Evolutionary conservation across 73 alveolate genomes (phyloP).

Genomic region (Urostyla sp.): DNA sequence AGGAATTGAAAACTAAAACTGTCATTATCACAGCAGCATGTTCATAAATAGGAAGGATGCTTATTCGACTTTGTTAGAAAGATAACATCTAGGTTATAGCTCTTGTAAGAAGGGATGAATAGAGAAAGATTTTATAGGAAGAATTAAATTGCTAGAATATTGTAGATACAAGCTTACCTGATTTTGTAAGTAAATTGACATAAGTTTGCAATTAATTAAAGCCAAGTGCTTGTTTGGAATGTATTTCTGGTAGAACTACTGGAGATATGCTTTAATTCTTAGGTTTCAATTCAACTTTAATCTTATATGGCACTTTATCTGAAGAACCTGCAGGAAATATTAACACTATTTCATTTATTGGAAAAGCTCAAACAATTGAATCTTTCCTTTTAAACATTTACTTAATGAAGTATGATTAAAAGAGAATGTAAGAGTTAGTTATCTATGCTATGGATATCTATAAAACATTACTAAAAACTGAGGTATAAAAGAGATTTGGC

Average conservation of each 20-base stretch:
- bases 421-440: background rate
- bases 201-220: background rate
- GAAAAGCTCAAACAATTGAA: conserved; percentile 41
- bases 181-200: conserved; percentile 15
- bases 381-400: conserved; percentile 23
- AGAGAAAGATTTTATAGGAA: conserved; percentile 6
- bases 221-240: conserved; percentile 64
- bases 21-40: conserved; percentile 75
- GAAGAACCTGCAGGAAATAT: conserved; percentile 60
- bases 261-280: conserved; percentile 58
- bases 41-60: conserved; percentile 68
- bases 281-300: conserved; percentile 52
- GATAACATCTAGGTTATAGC: conserved; percentile 20
- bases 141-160: conserved; percentile 16
- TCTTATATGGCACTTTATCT: conserved; percentile 63
- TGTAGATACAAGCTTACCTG: conserved; percentile 42
- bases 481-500: conserved; percentile 43
- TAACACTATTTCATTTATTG: conserved; percentile 57
- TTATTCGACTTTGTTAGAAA: conserved; percentile 41
- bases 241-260: conserved; percentile 63
- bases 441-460: conserved; percentile 5
- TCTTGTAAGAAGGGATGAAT: conserved; percentile 29
- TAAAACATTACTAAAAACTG: conserved; percentile 1
- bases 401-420: background rate
- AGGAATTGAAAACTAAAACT: conserved; percentile 35